phyloP scores from a whole-genome alignment of 2,329 filamentous ascomycete species.

The Aspergillus aculeatinus region DNA sequence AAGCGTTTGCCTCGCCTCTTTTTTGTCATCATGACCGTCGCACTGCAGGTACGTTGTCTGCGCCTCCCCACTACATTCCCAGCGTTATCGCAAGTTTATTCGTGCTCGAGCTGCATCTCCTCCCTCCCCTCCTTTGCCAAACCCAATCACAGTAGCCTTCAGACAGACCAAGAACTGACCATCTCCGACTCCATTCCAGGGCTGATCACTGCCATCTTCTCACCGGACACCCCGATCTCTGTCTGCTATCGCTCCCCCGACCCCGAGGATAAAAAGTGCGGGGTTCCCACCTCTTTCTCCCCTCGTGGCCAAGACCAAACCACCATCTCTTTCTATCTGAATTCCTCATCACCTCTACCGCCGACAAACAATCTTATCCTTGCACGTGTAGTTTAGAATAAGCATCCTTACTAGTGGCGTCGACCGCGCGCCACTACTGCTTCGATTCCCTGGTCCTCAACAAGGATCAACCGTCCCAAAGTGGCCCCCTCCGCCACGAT shows the following conservation, averaged over 20 bases:
- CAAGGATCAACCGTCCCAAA: background rate
- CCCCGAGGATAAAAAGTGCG: background rate
- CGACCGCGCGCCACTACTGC: background rate
- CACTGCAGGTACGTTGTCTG: background rate
- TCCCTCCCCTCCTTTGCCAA: background rate
- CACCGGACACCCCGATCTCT: background rate
- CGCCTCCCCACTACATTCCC: background rate
- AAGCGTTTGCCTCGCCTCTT: background rate
- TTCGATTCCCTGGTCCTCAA: background rate
- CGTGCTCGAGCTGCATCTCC: background rate
- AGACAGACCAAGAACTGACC: background rate
- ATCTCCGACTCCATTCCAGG: background rate
- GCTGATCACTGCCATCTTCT: slow-evolving; percentile 5
- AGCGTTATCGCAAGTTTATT: background rate
- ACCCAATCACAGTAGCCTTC: background rate
- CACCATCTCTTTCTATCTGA: background rate
- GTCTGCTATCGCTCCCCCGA: background rate
- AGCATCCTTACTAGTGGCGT: background rate
- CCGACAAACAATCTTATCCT: background rate
- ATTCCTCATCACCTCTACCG: background rate
- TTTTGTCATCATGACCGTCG: background rate
- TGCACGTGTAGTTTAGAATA: background rate
- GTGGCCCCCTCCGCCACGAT: slow-evolving; percentile 1
- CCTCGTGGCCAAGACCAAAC: background rate
- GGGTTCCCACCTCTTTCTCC: background rate